Evolutionary conservation across 805 yeast genomes (phyloP), one percentile per base, ranked within the genome.

Genomic region (Pichia pseudocactophila): DNA sequence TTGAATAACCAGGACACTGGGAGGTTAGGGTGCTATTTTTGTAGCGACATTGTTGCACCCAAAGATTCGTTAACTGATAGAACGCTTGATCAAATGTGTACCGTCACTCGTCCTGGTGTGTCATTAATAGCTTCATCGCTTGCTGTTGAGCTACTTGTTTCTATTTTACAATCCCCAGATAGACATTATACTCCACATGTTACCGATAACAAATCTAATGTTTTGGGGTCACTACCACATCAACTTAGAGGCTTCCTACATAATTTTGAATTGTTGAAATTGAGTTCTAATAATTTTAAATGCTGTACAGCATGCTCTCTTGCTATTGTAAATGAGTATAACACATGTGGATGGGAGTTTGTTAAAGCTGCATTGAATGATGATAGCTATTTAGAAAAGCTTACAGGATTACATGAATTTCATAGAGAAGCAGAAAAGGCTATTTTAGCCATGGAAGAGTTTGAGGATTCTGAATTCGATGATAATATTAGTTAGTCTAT

Each of bases 51-150:
- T 8, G 87, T 87, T 40, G 97, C 97, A 0, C 98, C 99, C 0
- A 68, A 78, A 2, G 95, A 92, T 58, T 82, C 95, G 44, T 63
- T 86, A n/a, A 71, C 85, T 0, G 95, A 88, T 55, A 70, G 95
- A 40, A 84, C 97, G 0, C 65, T 92, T 43, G 99, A 92, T 62
- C 97, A 92, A 61, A 92, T 92, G 97, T 92, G 99, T 57, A 92
- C 99, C 0, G 98, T 92, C 1, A 92, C 98, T 0, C 69, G 98
- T 33, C 97, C 99, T 0, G 98, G 99, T 0, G 89, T 83, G 1
- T 96, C 99, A 0, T 65, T 83, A 53, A 65, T 87, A 62, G 97
- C 97, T 0, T 75, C 95, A 0, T 77, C 96, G 0, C 64, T 80
- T 30, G 95, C 95, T 0, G 95, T 85, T 1, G 98, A 92, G 58